Base-by-base conservation (phyloP, 2,329 filamentous ascomycete genomes). In the Trichoderma koningiopsis region DNA sequence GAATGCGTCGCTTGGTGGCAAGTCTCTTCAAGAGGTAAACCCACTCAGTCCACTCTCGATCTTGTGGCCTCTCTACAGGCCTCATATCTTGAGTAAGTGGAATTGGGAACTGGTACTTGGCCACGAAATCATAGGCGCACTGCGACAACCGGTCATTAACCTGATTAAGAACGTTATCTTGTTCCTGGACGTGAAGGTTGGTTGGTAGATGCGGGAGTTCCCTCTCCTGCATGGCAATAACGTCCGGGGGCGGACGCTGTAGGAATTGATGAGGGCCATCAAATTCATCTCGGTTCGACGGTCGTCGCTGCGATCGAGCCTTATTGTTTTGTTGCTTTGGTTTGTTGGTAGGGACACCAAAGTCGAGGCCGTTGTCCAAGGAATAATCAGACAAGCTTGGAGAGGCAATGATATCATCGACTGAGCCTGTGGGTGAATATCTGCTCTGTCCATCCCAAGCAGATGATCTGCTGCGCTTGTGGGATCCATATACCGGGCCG, bases 21-120 rank as follows among this genome's bases (percentile, higher is more conserved):
- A 96, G 86, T 61, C 92, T 87, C 81, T 96, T 96, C 73, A 96
- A 84, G 70, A 96, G 86, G 79, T 94, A 93, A 68, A 95, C 93
- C 93, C 93, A 96, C 81, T 96, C 93, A 57, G 92, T 95, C 93
- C 93, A 96, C 79, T 96, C 93, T 71, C 92, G 87, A 80, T 94
- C 92, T 75, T 90, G 89, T 37, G 92, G 89, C 57, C 89, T 83
- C 77, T 91, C 89, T 65, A 94, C 86, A 1, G 91, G 90, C 73
- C 92, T 87, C 87, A 94, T 94, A 78, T 95, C 92, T 79, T 91
- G 88, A 69, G 93, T 92, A 75, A 96, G 81, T 13, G 93, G 93
- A 74, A 96, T 94, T 14, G 93, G 93, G 77, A 96, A 96, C 80
- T 95, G 92, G 79, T 96, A 96, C 80, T 93, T 94, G 75, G 93